A percentile compares a stretch with the other conserved stretches of the same genome.
Evolutionary conservation across 1,284 basidiomycete species (phyloP).

Genomic region (Melanopsichium pennsylvanicum): DNA sequence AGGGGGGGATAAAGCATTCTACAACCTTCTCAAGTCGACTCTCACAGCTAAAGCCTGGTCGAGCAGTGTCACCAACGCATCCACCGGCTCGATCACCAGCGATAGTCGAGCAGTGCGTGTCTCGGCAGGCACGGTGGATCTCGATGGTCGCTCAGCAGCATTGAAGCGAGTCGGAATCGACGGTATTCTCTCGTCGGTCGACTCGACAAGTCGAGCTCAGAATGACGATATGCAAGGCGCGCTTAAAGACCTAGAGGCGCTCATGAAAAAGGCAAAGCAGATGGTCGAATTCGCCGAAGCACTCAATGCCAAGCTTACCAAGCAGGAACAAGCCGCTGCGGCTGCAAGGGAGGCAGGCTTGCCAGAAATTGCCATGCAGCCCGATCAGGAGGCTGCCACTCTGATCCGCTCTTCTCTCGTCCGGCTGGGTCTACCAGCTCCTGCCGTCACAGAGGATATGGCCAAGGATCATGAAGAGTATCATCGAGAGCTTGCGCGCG

Average conservation of each 20-base stretch:
- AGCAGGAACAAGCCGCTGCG: slow-evolving; percentile 68
- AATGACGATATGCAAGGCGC: slow-evolving; percentile 78
- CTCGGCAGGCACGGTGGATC: slow-evolving; percentile 36
- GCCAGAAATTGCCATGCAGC: slow-evolving; percentile 16
- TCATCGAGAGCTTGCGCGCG: slow-evolving; percentile 81
- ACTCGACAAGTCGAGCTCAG: slow-evolving; percentile 71
- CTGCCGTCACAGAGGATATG: slow-evolving; percentile 89
- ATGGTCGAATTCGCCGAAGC: slow-evolving; percentile 88
- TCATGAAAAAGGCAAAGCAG: slow-evolving; percentile 89
- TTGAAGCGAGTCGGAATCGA: slow-evolving; percentile 47
- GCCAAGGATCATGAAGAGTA: slow-evolving; percentile 82
- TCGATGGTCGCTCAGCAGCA: slow-evolving; percentile 44
- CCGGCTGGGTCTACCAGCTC: slow-evolving; percentile 82
- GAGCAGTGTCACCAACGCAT: slow-evolving; percentile 1
- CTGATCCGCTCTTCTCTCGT: slow-evolving; percentile 83
- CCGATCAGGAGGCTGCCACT: slow-evolving; percentile 70
- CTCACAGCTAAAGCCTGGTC: slow-evolving; percentile 81
- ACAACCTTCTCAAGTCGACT: slow-evolving; percentile 78
- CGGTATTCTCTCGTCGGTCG: slow-evolving; percentile 32
- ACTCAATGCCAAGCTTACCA: slow-evolving; percentile 82
- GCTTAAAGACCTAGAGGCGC: slow-evolving; percentile 84
- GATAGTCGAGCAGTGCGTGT: slow-evolving; percentile 16
- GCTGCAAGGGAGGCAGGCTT: slow-evolving; percentile 27
- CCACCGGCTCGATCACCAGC: background rate
- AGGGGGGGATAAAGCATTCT: slow-evolving; percentile 86